phyloP scores from a whole-genome alignment of 495 filamentous ascomycete species.

The Usnea hakonensis region DNA sequence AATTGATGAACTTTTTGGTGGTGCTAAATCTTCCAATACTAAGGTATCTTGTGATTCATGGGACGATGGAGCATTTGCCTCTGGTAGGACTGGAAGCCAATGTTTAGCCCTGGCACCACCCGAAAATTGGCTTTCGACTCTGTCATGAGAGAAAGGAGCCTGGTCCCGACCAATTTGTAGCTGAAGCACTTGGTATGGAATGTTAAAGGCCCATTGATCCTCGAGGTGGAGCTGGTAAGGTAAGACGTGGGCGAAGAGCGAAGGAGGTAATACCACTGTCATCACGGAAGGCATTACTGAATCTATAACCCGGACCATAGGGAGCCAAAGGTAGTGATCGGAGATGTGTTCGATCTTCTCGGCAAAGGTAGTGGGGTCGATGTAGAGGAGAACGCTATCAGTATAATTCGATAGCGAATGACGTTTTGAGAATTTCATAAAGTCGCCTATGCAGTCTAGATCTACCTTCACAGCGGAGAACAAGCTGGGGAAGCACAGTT shows the following conservation, averaged over 20 bases:
- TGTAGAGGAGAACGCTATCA: neutral
- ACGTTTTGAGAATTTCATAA: neutral
- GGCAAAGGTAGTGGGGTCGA: neutral
- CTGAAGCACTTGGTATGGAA: constrained; percentile 12
- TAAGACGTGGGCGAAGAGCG: constrained; percentile 2
- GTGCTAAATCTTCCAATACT: no score
- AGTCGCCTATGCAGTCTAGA: neutral
- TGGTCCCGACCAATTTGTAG: neutral
- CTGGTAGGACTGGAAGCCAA: no score
- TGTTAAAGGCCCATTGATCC: constrained; percentile 12
- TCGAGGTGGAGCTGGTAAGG: neutral
- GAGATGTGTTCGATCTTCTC: neutral
- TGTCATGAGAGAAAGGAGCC: neutral
- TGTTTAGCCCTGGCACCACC: no score
- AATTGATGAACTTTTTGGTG: no score
- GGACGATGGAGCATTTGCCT: no score
- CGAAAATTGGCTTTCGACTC: no score
- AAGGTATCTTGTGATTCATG: neutral
- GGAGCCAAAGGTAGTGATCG: neutral
- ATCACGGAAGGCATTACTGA: neutral
- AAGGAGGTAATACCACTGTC: neutral
- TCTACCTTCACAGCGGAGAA: constrained; percentile 1
- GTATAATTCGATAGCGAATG: neutral
- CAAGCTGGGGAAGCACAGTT: neutral
- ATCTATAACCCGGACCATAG: neutral